phyloP scores from a whole-genome alignment of 306 rosid genomes.

The Quercus rubra region DNA sequence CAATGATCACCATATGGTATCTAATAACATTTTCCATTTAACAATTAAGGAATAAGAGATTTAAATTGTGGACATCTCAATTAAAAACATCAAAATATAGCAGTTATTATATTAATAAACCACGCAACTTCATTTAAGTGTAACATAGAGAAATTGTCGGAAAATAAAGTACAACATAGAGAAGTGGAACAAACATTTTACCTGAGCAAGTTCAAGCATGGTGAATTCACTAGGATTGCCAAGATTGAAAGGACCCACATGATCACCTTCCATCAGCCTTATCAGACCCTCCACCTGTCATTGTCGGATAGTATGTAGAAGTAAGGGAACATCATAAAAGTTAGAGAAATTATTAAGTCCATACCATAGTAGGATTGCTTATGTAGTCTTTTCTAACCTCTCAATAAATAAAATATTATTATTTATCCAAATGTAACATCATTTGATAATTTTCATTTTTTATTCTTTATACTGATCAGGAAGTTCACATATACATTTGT shows the following conservation, averaged over 20 bases:
- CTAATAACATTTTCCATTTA: no score
- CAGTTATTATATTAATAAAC: no score
- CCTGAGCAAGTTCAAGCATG: constrained; percentile 98
- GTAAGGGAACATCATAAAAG: neutral
- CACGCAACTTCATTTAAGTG: neutral
- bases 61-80: no score
- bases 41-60: no score
- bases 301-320: neutral
- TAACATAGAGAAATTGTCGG: neutral
- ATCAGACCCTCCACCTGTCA: constrained; percentile 83
- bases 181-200: constrained; percentile 2
- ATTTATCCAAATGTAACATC: no score
- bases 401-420: accelerated
- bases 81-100: no score
- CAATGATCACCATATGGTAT: no score
- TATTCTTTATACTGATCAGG: no score
- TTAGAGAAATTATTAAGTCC: no score
- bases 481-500: no score
- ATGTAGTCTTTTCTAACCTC: accelerated
- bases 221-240: constrained; percentile 99
- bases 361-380: accelerated
- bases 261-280: constrained; percentile 87
- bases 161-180: neutral
- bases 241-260: constrained; percentile 95
- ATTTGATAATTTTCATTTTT: no score